Evolutionary conservation across 2,329 filamentous ascomycete species (phyloP), one percentile per base, ranked within the genome.

Genomic region (Didymella lethalis): DNA sequence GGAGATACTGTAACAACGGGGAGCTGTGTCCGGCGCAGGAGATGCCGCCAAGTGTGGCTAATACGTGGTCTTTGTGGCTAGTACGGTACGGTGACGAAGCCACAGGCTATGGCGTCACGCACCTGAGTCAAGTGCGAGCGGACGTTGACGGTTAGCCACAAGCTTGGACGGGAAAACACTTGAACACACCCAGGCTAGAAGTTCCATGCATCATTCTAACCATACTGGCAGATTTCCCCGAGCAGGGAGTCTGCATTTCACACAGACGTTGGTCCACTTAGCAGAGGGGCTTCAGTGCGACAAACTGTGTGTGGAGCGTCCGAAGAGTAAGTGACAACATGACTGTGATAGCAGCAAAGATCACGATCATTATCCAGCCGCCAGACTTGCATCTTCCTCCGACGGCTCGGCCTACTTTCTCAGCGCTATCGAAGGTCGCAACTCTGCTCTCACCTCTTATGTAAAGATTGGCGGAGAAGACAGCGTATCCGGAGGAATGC

Each of bases 171-270:
- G 36, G 36, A 41, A 41, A 40, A 25, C 36, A 53, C 40, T 48
- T 26, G 49, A 12, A 54, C 43, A 43, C 36, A 28, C 34, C 10
- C 26, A 45, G 28, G 51, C 47, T 54, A 59, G 50, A 59, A 59
- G 32, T 59, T 59, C 56, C 41, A 50, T 54, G 56, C 50, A 50
- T 51, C 28, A 54, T 40, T 54, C 56, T 59, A 51, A 54, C 56
- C 47, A 40, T 6, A 46, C 38, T 59, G 34, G 56, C 56, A 54
- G 51, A 50, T 47, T 54, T 54, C 20, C n/a, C 56, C 56, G 50
- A 59, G 28, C 34, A 41, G 26, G 25, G 47, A 57, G 11, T 28
- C 14, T 31, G 38, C 25, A 44, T 7, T 29, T 45, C 23, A 45
- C 40, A 49, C 46, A 31, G 56, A 20, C 40, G 49, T 36, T 54